A percentile compares a stretch with the other conserved stretches of the same genome.
These are phyloP conservation scores for Stentor coeruleus DNA, from an alignment of 73 alveolate genomes.

Conservation along the genomic window DNA sequence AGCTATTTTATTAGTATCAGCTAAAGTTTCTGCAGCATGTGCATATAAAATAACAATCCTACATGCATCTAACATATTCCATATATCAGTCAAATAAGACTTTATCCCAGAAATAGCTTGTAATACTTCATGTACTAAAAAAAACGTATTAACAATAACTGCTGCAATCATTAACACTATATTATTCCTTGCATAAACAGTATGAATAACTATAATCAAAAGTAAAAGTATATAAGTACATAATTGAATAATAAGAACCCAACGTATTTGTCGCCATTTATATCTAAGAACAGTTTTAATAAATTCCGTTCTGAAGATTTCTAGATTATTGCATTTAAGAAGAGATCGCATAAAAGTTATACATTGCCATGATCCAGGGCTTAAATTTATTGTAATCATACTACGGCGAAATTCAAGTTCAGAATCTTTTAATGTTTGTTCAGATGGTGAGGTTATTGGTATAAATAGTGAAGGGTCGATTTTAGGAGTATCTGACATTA, in stretches of 20 bases:
- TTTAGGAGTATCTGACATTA: neutral
- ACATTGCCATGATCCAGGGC: neutral
- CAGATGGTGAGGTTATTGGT: neutral
- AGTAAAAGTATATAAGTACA: neutral
- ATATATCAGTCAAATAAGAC: neutral
- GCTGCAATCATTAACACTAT: neutral
- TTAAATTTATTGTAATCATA: neutral
- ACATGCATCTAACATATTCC: neutral
- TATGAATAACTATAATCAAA: neutral
- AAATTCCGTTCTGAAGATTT: neutral
- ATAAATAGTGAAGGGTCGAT: slow-evolving; percentile 1
- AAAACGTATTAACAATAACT: neutral
- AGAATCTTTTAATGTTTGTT: neutral
- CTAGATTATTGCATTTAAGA: neutral
- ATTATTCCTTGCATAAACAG: neutral
- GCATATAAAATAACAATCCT: neutral
- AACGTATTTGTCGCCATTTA: neutral
- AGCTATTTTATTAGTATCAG: neutral
- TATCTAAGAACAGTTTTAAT: neutral
- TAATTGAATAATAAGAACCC: neutral
- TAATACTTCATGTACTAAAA: neutral
- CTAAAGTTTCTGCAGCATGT: neutral
- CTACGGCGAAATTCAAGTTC: slow-evolving; percentile 5
- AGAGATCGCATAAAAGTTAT: neutral
- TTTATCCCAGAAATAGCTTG: neutral